A percentile compares a stretch with the other conserved stretches of the same genome.
Conservation (phyloP, 768 basidiomycete species). For the Saitozyma podzolica region DNA sequence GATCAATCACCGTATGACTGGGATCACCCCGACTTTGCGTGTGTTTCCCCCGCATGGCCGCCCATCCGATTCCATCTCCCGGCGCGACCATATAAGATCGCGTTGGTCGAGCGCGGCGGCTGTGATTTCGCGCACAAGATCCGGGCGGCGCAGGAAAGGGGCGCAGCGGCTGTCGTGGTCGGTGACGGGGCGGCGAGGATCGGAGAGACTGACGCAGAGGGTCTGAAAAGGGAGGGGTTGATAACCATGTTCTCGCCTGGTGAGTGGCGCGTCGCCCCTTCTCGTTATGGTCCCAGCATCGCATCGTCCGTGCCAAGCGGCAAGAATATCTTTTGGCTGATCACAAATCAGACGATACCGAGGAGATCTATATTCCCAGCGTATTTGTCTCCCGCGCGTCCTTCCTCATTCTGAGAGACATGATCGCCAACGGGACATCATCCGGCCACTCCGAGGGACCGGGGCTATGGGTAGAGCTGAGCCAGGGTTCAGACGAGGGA, state of each 20-base stretch:
- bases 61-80: constrained; percentile 11
- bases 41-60: constrained; percentile 29
- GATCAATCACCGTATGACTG: not conserved
- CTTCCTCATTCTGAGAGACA: constrained; percentile 67
- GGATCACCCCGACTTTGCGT: constrained; percentile 12
- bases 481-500: constrained; percentile 36
- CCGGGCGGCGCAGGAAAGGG: constrained; percentile 65
- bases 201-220: constrained; percentile 46
- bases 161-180: constrained; percentile 86
- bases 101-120: constrained; percentile 80
- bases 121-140: constrained; percentile 92
- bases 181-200: constrained; percentile 71
- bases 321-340: not conserved
- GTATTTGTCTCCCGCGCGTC: constrained; percentile 86
- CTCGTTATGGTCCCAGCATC: constrained; percentile 31
- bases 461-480: constrained; percentile 48
- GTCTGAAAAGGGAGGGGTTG: constrained; percentile 62
- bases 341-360: constrained; percentile 60
- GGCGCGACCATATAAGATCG: constrained; percentile 59
- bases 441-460: constrained; percentile 49
- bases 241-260: constrained; percentile 93
- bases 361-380: constrained; percentile 77
- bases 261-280: constrained; percentile 34
- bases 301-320: not conserved
- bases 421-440: constrained; percentile 74